These are phyloP conservation scores for Kwoniella dendrophila DNA, from an alignment of 768 basidiomycete genomes.

Conservation along the genomic window DNA sequence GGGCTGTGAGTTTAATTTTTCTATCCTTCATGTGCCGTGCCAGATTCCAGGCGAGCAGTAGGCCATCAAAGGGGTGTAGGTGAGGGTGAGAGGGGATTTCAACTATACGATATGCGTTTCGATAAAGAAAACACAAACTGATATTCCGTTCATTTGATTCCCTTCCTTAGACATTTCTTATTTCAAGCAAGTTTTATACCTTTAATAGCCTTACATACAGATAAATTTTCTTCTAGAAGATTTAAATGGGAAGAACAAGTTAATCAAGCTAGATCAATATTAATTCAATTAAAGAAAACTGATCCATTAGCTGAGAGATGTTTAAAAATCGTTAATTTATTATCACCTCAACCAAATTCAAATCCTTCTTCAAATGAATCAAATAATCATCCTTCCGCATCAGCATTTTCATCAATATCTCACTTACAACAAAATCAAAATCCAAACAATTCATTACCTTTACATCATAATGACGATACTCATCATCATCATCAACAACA, in stretches of 20 bases:
- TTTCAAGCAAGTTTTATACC: slow-evolving; percentile 21
- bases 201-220: slow-evolving; percentile 18
- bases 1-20: slow-evolving; percentile 18
- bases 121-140: no score
- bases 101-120: background rate
- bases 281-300: background rate
- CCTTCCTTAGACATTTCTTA: slow-evolving; percentile 9
- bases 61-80: background rate
- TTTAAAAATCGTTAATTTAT: slow-evolving; percentile 19
- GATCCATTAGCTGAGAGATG: slow-evolving; percentile 16
- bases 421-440: no score
- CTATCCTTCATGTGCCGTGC: no score
- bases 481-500: no score
- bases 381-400: background rate
- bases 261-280: slow-evolving; percentile 3
- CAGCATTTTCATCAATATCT: no score
- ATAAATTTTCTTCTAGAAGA: slow-evolving; percentile 4
- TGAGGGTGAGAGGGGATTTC: background rate
- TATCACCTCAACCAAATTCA: background rate
- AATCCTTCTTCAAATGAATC: background rate
- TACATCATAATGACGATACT: no score
- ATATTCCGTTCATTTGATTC: background rate
- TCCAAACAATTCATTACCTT: no score
- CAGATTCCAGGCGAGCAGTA: no score
- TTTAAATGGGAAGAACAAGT: slow-evolving; percentile 8